Conservation (phyloP, 2,329 filamentous ascomycete species). For the Cryphonectria carpinicola region DNA sequence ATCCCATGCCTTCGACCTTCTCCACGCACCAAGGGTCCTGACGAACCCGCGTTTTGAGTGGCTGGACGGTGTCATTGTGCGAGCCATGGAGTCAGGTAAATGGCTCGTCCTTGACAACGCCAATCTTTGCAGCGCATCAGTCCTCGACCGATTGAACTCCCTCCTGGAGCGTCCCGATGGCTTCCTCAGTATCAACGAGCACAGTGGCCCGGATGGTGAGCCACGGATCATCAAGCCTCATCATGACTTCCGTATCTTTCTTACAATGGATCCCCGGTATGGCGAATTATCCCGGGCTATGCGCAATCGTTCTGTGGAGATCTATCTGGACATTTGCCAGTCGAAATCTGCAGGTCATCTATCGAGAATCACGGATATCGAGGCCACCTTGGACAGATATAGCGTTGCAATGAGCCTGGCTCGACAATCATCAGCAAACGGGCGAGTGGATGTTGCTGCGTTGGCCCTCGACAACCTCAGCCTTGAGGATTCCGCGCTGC, state of each 20-base stretch:
- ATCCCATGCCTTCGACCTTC: slow-evolving; percentile 51
- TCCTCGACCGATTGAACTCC: slow-evolving; percentile 92
- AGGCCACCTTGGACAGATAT: slow-evolving; percentile 55
- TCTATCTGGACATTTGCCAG: slow-evolving; percentile 66
- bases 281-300: slow-evolving; percentile 95
- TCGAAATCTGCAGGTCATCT: slow-evolving; percentile 40
- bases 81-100: slow-evolving; percentile 80
- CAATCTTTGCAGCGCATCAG: slow-evolving; percentile 93
- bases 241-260: slow-evolving; percentile 85
- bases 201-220: slow-evolving; percentile 80
- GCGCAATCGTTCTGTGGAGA: slow-evolving; percentile 92
- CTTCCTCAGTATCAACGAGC: slow-evolving; percentile 88
- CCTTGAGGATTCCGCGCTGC: slow-evolving; percentile 45
- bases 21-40: slow-evolving; percentile 59
- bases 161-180: slow-evolving; percentile 84
- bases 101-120: slow-evolving; percentile 98
- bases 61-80: slow-evolving; percentile 90
- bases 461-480: slow-evolving; percentile 54
- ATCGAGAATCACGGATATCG: slow-evolving; percentile 50
- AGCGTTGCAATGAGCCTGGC: slow-evolving; percentile 27
- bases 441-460: slow-evolving; percentile 40
- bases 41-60: slow-evolving; percentile 88
- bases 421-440: slow-evolving; percentile 33
- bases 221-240: slow-evolving; percentile 82
- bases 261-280: slow-evolving; percentile 90